Conservation (phyloP, 768 basidiomycete species). For the Agaricus subrufescens region DNA sequence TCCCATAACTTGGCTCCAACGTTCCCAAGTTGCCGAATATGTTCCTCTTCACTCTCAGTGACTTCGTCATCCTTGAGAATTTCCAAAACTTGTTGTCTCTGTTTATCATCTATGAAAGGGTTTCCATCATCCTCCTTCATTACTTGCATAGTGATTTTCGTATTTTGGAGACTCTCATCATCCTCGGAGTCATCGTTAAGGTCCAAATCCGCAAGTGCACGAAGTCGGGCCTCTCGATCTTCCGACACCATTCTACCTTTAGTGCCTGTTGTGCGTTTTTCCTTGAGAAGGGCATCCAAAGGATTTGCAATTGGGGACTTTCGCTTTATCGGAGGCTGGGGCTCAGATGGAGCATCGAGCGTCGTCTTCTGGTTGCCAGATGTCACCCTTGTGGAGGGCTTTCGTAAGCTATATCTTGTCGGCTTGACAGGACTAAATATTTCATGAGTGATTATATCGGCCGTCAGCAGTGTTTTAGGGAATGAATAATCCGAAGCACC, state of each 20-base stretch:
- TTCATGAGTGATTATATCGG: background rate
- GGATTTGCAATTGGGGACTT: slow-evolving; percentile 34
- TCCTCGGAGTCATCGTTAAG: slow-evolving; percentile 10
- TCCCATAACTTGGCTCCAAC: slow-evolving; percentile 1
- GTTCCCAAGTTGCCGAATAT: slow-evolving; percentile 4
- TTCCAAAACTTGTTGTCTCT: slow-evolving; percentile 3
- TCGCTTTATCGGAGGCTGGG: background rate
- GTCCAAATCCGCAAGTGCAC: slow-evolving; percentile 22
- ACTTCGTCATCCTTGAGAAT: slow-evolving; percentile 14
- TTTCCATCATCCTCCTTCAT: background rate
- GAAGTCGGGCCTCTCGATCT: slow-evolving; percentile 35
- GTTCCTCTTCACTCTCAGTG: slow-evolving; percentile 25
- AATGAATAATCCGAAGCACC: background rate
- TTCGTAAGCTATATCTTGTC: slow-evolving; percentile 3
- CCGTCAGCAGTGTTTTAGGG: background rate
- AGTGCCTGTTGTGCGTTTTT: slow-evolving; percentile 42
- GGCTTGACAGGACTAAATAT: background rate
- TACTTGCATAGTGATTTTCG: background rate
- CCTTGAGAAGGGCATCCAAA: slow-evolving; percentile 48
- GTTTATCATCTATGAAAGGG: slow-evolving; percentile 7
- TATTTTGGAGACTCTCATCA: background rate
- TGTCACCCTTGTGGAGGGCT: background rate
- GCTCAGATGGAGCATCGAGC: background rate
- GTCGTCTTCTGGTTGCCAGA: background rate
- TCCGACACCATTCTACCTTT: slow-evolving; percentile 35